phyloP scores from a whole-genome alignment of 192 early-diverging fungal species.

The Mortierella hygrophila region DNA sequence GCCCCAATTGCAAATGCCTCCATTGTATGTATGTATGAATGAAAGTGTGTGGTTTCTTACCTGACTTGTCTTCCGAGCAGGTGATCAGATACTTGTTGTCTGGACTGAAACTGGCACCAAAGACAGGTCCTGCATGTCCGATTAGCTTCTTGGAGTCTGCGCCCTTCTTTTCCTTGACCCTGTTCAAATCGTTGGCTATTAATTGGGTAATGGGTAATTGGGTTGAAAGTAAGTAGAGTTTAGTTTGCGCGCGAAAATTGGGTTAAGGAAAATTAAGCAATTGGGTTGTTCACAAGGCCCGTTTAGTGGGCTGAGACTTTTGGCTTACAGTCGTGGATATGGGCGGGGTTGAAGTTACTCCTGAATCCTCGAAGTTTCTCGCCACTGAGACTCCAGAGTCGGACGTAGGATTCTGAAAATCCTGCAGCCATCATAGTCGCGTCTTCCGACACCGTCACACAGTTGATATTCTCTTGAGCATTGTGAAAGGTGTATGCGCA shows the following conservation, averaged over 20 bases:
- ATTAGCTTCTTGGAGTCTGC: slow-evolving; percentile 75
- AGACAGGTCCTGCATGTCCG: slow-evolving; percentile 94
- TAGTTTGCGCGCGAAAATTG: neutral
- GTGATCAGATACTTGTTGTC: slow-evolving; percentile 91
- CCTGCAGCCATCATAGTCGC: slow-evolving; percentile 86
- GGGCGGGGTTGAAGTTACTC: slow-evolving; percentile 69
- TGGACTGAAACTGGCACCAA: slow-evolving; percentile 86
- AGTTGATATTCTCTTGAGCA: slow-evolving; percentile 88
- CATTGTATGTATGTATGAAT: neutral
- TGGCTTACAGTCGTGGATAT: slow-evolving; percentile 66
- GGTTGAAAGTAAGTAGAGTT: neutral
- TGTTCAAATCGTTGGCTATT: slow-evolving; percentile 69
- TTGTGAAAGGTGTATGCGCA: slow-evolving; percentile 98
- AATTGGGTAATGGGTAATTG: neutral
- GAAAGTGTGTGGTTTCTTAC: slow-evolving; percentile 48
- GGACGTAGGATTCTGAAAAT: slow-evolving; percentile 95
- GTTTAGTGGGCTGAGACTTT: neutral
- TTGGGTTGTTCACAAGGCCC: neutral
- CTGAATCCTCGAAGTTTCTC: slow-evolving; percentile 76
- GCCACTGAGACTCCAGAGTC: slow-evolving; percentile 91
- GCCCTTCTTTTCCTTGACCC: slow-evolving; percentile 70
- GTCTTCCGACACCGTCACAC: slow-evolving; percentile 87
- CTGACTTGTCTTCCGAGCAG: slow-evolving; percentile 91
- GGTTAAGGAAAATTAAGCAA: neutral
- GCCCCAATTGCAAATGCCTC: neutral